phyloP scores from a whole-genome alignment of 2,329 filamentous ascomycete species.

The Monilinia polystroma region DNA sequence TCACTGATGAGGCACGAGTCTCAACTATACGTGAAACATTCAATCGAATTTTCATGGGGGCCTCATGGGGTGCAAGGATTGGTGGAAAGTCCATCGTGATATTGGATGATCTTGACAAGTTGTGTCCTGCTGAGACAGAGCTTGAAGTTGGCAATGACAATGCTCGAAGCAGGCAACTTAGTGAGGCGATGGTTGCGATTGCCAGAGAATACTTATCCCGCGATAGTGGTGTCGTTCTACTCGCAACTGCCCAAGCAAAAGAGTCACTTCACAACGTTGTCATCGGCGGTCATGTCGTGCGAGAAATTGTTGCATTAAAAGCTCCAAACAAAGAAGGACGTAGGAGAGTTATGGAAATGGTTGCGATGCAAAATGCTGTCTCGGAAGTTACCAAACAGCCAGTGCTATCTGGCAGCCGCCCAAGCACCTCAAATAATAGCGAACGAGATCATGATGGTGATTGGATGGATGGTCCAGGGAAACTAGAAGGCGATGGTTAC shows the following conservation, averaged over 20 bases:
- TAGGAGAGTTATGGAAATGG: constrained; percentile 76
- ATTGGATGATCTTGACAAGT: constrained; percentile 86
- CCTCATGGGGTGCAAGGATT: constrained; percentile 85
- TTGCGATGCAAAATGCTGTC: constrained; percentile 59
- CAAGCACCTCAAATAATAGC: constrained; percentile 54
- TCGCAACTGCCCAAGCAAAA: constrained; percentile 90
- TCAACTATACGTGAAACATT: constrained; percentile 89
- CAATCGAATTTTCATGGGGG: constrained; percentile 78
- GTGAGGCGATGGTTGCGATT: constrained; percentile 78
- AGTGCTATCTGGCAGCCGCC: constrained; percentile 50
- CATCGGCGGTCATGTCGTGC: constrained; percentile 85
- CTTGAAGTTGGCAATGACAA: constrained; percentile 93
- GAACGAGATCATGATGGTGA: constrained; percentile 56
- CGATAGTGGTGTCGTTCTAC: constrained; percentile 77
- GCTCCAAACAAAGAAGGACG: constrained; percentile 91
- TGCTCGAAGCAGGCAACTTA: constrained; percentile 85
- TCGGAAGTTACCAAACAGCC: constrained; percentile 43
- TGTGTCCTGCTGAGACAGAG: constrained; percentile 92
- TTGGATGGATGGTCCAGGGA: constrained; percentile 70
- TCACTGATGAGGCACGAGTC: constrained; percentile 87
- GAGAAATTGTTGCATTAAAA: constrained; percentile 85
- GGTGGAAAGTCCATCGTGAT: constrained; percentile 83
- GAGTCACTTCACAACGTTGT: constrained; percentile 89
- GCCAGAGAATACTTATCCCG: constrained; percentile 80
- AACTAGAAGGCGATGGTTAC: constrained; percentile 57